Base-by-base conservation (phyloP, 2,329 filamentous ascomycete species). In the Paecilomyces fulvus region DNA sequence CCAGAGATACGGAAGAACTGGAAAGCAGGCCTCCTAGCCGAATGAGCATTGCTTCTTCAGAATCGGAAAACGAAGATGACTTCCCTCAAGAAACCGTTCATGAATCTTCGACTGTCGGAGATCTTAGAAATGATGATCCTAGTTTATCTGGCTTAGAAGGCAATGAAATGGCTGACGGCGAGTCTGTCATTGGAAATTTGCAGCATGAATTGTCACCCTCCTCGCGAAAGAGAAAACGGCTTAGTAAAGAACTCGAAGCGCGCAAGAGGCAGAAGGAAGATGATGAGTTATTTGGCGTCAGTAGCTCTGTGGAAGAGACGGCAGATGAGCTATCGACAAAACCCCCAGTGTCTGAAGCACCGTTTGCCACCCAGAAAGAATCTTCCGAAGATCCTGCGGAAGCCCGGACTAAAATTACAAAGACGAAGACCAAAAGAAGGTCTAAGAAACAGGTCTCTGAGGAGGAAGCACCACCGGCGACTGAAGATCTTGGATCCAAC, bases 221-320 rank as follows among this genome's bases (percentile, higher is more conserved):
- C 37, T 80, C 79, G n/a, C 77, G 76, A 70, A 94, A 95, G 70
- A 85, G 88, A 61, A 94, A 92, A 71, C 79, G 90, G 43, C 83
- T 88, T 43, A 76, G 85, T 49, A 84, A 86, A 37, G 81, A 89
- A 20, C 83, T 88, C 57, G 81, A 82, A 55, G 82, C 86, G 51
- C 83, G 88, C 53, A 94, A 95, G 71, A 84, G 89, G 52, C 88
- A 87, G 64, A 92, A 91, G 75, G 90, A 90, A 68, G 89, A 92
- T 57, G 89, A 92, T 64, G 88, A 90, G 63, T 78, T 92, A 4
- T 91, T 91, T 66, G 85, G 83, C 12, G 77, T 88, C 49, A 82
- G 80, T 69, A 75, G 78, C 48, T 73, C 78, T 23, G 76, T 80
- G 12, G 77, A 81, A 53, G 81, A 85, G 10, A 68, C 74, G 3